These are phyloP conservation scores for Chalciporus piperatus DNA, from an alignment of 768 basidiomycete genomes.

Conservation along the genomic window DNA sequence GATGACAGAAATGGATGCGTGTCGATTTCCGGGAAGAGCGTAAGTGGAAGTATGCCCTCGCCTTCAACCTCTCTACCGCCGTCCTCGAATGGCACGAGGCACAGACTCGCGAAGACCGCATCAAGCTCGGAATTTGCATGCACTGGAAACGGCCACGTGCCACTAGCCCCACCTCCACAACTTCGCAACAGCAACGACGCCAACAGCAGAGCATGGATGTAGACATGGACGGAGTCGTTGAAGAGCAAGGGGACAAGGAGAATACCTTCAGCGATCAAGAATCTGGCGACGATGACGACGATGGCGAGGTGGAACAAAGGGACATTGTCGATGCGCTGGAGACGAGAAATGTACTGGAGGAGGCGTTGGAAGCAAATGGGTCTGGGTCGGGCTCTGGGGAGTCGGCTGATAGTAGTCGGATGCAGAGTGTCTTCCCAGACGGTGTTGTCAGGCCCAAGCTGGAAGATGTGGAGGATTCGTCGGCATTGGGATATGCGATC, in stretches of 20 bases:
- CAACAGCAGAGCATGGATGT: constrained; percentile 31
- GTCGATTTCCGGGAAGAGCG: constrained; percentile 93
- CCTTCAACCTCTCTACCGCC: constrained; percentile 76
- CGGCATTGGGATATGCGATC: constrained; percentile 33
- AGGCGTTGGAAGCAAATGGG: constrained; percentile 46
- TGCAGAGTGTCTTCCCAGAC: constrained; percentile 26
- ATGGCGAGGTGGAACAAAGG: constrained; percentile 53
- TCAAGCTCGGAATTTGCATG: constrained; percentile 62
- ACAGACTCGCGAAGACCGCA: constrained; percentile 58
- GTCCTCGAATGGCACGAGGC: constrained; percentile 88
- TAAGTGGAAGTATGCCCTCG: constrained; percentile 85
- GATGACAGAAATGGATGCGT: constrained; percentile 88
- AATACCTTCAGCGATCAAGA: constrained; percentile 28
- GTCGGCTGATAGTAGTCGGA: constrained; percentile 36
- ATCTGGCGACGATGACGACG: constrained; percentile 59
- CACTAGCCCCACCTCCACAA: constrained; percentile 17
- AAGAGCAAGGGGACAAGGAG: constrained; percentile 24
- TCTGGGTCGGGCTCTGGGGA: constrained; percentile 28
- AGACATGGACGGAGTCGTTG: constrained; percentile 22
- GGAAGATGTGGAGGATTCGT: constrained; percentile 58
- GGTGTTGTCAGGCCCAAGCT: constrained; percentile 42
- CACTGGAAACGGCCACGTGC: constrained; percentile 55
- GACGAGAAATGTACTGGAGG: constrained; percentile 51
- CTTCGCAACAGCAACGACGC: constrained; percentile 29
- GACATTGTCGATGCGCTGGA: constrained; percentile 61